Evolutionary conservation across 345 rosid species (phyloP), one percentile per base, ranked within the genome.

Genomic region (Carallia brachiata): DNA sequence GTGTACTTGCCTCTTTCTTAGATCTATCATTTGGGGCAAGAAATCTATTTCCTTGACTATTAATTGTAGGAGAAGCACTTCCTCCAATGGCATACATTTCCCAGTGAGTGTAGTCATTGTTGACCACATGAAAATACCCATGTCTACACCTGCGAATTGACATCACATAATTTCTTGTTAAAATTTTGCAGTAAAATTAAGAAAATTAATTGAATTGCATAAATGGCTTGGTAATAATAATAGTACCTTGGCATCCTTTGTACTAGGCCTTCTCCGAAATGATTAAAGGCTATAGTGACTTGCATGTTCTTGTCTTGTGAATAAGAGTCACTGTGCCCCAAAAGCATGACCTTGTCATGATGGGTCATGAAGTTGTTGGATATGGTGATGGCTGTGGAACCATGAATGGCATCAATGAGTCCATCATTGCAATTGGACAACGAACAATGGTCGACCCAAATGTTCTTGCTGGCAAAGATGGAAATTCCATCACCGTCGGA

Each of bases 71-170:
- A 0, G 70, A 59, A 39, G 74, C 70, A 61, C 78, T 75, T 37
- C 78, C 78, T 10, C 78, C 78, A 36, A 75, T 75, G 48, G 78
- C 78, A 44, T 75, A 75, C 74, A 69, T 75, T 53, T 75, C 78
- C 78, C 78, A 75, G 12, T 75, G 78, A 4, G 78, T 75, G n/a
- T 75, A 75, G 70, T 75, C 78, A 60, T 75, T 75, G 70, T 75
- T 75, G 66, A 69, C 78, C 70, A 75, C 78, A 70, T 75, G 78
- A 12, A 75, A 69, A 44, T 75, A 75, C 5, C 78, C 78, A 58
- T 64, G 73, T 61, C 78, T 75, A 10, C 78, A 75, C 70, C 76
- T 73, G 76, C 71, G 23, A 23, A 23, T 23, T 23, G 23, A 23
- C 23, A 44, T 44, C 16, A 44, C 50, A 4, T 44, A 12, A 44